Base-by-base conservation (phyloP, 2,329 filamentous ascomycete species). In the Epichloe hybrida region DNA sequence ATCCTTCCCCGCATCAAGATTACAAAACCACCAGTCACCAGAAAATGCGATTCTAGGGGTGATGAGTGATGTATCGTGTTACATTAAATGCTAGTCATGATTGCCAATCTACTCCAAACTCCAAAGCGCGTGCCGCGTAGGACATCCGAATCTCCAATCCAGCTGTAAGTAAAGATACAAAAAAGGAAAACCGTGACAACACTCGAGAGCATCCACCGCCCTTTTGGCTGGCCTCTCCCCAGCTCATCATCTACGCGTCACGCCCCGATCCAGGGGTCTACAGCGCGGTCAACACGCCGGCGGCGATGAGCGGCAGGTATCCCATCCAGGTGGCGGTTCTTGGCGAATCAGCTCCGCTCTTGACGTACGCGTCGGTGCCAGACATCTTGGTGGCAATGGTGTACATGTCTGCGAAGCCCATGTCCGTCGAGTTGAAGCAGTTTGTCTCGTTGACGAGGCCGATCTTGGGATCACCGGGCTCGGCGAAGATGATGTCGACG, bases 401-500 rank as follows among this genome's bases (percentile, higher is more conserved):
- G 72, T 88, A 96, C 56, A 95, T 73, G 56, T 83, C 75, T 50
- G 86, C 77, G 72, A 93, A 90, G 55, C 78, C 77, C 58, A 95
- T 81, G 51, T 87, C 73, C 44, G 78, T 81, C 53, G 83, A 87
- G 72, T 97, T 97, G 74, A 84, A 89, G 75, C 91, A 97, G 69
- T 95, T 96, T 13, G 80, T 76, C 53, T 75, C 72, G 63, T 86
- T 95, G 57, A 96, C 86, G 57, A 84, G 73, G 51, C 72, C 72
- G 47, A 95, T 81, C 44, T 69, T 70, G 39, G 68, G 55, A 63
- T 95, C 84, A 60, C 80, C 71, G 23, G 86, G 86, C 1, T 89
- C 86, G 46, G 84, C 87, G 59, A 97, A 94, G 45, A 85, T 91
- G 61, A 97, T 94, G 63, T 97, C 91, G 58, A 94, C 90, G 64